Evolutionary conservation across 225 moss, liverwort and hornwort genomes (phyloP).

Genomic region (Pseudoscleropodium purum): DNA sequence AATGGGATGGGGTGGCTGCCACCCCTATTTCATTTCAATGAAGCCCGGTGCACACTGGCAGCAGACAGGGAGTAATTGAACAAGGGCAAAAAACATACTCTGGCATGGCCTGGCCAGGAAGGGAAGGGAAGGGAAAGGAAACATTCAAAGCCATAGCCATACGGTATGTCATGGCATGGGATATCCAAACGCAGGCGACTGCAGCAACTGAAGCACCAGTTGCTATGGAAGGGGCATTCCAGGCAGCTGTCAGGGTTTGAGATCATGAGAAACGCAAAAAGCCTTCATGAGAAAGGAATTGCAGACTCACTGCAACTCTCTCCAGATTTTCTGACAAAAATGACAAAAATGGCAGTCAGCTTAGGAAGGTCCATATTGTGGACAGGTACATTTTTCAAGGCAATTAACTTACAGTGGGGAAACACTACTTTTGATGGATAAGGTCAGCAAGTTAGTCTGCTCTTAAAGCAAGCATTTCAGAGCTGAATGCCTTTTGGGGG

Average conservation of each 20-base stretch:
- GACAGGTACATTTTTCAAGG: neutral
- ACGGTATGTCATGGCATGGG: too few species aligned
- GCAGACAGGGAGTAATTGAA: neutral
- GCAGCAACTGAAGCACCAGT: neutral
- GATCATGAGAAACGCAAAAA: neutral
- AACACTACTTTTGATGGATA: neutral
- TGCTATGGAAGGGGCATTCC: neutral
- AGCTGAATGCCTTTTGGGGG: too few species aligned
- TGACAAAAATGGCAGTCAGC: neutral
- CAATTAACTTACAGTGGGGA: neutral
- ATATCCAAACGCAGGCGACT: neutral
- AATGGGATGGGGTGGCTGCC: neutral
- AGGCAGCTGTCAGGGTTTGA: neutral
- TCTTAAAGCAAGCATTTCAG: too few species aligned
- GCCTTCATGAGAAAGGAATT: neutral
- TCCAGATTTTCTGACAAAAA: constrained; percentile 3
- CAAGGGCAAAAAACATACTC: neutral
- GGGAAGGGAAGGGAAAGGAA: neutral
- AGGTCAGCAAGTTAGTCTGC: too few species aligned
- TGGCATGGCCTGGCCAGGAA: neutral
- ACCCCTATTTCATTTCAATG: neutral
- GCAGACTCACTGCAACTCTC: neutral
- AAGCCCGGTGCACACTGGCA: neutral
- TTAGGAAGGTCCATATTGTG: neutral
- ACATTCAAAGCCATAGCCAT: neutral